A percentile compares a stretch with the other conserved stretches of the same genome.
phyloP scores from a whole-genome alignment of 768 basidiomycete species.

The Agrocybe pediades region DNA sequence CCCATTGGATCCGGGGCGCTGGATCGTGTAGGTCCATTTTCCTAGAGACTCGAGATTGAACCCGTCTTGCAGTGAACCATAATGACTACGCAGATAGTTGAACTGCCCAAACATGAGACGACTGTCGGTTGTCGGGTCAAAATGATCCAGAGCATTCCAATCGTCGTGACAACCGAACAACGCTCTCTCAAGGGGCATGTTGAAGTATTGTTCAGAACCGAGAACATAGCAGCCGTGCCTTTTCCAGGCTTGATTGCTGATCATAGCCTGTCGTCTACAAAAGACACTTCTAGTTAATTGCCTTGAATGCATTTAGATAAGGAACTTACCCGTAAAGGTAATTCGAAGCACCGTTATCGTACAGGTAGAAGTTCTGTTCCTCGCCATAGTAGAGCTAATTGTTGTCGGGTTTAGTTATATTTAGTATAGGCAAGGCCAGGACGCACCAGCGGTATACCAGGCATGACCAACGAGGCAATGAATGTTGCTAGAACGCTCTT shows the following conservation, averaged over 20 bases:
- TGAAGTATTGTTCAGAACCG: conserved; percentile 92
- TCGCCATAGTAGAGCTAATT: conserved; percentile 83
- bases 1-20: conserved; percentile 82
- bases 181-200: conserved; percentile 82
- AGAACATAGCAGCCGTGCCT: conserved; percentile 91
- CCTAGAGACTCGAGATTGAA: conserved; percentile 81
- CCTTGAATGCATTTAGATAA: background rate
- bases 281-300: background rate
- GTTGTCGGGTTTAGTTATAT: background rate
- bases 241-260: conserved; percentile 83
- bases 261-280: conserved; percentile 88
- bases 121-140: conserved; percentile 84
- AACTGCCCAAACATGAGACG: conserved; percentile 77
- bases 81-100: conserved; percentile 66
- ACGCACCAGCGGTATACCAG: conserved; percentile 76
- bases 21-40: conserved; percentile 80
- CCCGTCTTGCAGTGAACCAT: conserved; percentile 82
- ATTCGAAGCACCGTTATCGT: conserved; percentile 86
- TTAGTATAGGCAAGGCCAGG: background rate
- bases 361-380: conserved; percentile 88
- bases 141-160: conserved; percentile 94
- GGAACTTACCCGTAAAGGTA: conserved; percentile 80
- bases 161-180: conserved; percentile 85
- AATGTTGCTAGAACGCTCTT: conserved; percentile 78
- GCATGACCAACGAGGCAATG: conserved; percentile 79